Evolutionary conservation across 2,329 filamentous ascomycete genomes (phyloP).

Genomic region (Hypoxylon sp.): DNA sequence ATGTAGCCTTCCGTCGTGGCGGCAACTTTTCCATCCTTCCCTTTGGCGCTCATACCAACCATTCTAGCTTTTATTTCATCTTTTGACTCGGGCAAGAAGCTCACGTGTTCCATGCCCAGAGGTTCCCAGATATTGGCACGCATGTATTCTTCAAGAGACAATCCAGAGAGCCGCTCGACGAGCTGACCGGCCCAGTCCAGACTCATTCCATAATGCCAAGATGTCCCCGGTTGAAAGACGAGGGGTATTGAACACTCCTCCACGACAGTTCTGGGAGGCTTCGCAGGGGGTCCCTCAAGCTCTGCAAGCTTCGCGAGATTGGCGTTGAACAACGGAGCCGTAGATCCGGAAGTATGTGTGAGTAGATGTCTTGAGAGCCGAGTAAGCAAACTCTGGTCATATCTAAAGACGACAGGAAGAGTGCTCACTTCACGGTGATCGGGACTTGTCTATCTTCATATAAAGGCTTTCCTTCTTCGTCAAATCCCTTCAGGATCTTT

Average conservation of each 20-base stretch:
- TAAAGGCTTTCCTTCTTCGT: constrained; percentile 20
- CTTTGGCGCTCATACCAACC: constrained; percentile 17
- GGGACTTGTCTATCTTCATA: constrained; percentile 11
- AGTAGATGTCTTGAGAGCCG: constrained; percentile 14
- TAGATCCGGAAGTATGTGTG: constrained; percentile 17
- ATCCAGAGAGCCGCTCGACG: constrained; percentile 57
- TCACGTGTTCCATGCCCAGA: constrained; percentile 49
- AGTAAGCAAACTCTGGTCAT: too few species aligned
- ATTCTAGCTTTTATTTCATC: constrained; percentile 18
- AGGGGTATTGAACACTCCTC: constrained; percentile 56
- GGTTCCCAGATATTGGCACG: constrained; percentile 55
- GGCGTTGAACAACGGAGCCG: not conserved
- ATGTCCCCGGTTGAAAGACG: constrained; percentile 58
- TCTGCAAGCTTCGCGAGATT: constrained; percentile 17
- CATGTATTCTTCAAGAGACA: constrained; percentile 54
- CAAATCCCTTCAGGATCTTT: constrained; percentile 19
- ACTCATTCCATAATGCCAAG: constrained; percentile 60
- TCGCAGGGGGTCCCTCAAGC: constrained; percentile 5
- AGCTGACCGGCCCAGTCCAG: constrained; percentile 63
- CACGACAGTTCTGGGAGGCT: constrained; percentile 47
- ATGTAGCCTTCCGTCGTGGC: constrained; percentile 11
- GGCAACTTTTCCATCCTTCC: constrained; percentile 11
- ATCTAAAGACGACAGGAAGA: too few species aligned
- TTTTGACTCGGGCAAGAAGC: constrained; percentile 14
- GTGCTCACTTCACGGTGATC: constrained; percentile 24